Base-by-base conservation (phyloP, 208 protist genomes). In the Strigomonas culicis region DNA sequence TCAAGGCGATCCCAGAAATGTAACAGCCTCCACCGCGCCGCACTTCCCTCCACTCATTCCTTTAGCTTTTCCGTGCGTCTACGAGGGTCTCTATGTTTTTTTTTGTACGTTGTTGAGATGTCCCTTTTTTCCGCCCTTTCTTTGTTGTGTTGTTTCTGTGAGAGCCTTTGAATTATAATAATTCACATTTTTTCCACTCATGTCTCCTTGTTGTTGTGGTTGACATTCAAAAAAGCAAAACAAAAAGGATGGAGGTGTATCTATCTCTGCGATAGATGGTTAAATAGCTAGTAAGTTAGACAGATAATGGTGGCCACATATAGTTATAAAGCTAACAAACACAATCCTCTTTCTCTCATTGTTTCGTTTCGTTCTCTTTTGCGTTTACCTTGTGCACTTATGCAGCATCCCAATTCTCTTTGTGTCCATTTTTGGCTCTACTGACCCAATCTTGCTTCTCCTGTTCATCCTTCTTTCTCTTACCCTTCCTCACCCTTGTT, bases 1-100 rank as follows among this genome's bases (percentile, higher is more conserved):
- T 96, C 71, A 89, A 91, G 63, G 86, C 88, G 25, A 96, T 96
- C 64, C 91, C 91, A 46, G 91, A 96, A 61, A 69, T 86, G 60
- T 96, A 86, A 55, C 24, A 28, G 17, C 4, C 8, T 2, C 24
- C 24, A 8, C 31, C 17, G 13, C 36, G 36, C 8, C 13, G 36
- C 25, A 17, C 27, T 1, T 2, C 32, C 4, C 32, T 43, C 3
- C 10, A n/a, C 1, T 43, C 2, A 8, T 59, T 28, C 8, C 21
- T 15, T 13, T 51, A 2, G 1, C 15, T 47, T 47, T 47, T 21
- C 3, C 32, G 6, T 10, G 10, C 32, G 10, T 39, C 3, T 39
- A 39, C 10, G 3, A 13, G 10, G 3, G 10, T 39, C 10, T 39
- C 3, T 39, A 39, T 39, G 10, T 39, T 39, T 39, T 39, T 10